Evolutionary conservation across 148 eudicot genomes (phyloP).

Genomic region (Rhododendron mucronatum): DNA sequence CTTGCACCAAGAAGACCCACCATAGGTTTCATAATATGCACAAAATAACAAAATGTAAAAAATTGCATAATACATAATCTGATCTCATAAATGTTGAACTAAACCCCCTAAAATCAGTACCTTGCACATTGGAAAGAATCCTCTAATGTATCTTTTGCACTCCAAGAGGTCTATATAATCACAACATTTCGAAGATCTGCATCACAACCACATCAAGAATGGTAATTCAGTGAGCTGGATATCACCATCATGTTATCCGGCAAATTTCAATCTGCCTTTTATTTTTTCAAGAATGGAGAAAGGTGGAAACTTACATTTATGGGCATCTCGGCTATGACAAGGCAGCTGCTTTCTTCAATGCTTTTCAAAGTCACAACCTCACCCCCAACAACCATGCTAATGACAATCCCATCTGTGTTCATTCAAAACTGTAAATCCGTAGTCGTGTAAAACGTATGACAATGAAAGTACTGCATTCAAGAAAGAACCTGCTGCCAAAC

Average conservation of each 20-base stretch:
- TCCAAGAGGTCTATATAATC: constrained; percentile 9
- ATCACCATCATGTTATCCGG: not conserved
- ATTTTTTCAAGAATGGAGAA: not conserved
- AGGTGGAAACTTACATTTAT: constrained; percentile 38
- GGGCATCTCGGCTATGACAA: constrained; percentile 74
- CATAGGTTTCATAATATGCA: not conserved
- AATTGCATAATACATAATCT: not conserved
- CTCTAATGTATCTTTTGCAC: not conserved
- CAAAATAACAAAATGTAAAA: not conserved
- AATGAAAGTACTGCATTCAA: not conserved
- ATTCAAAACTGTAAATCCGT: not conserved
- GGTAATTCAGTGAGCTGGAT: not conserved
- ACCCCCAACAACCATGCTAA: constrained; percentile 91
- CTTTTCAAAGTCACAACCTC: constrained; percentile 79
- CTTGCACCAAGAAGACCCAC: not conserved
- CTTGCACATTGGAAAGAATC: not conserved
- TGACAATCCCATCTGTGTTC: constrained; percentile 69
- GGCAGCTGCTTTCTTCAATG: constrained; percentile 74
- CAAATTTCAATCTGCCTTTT: not conserved
- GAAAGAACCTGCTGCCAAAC: constrained; percentile 72
- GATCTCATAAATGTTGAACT: constrained; percentile 12
- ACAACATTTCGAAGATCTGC: constrained; percentile 71
- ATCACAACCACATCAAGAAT: constrained; percentile 6
- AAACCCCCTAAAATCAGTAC: constrained; percentile 5
- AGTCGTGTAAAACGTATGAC: not conserved